phyloP scores from a whole-genome alignment of 257 asterid species.

The Nicotiana sylvestris region DNA sequence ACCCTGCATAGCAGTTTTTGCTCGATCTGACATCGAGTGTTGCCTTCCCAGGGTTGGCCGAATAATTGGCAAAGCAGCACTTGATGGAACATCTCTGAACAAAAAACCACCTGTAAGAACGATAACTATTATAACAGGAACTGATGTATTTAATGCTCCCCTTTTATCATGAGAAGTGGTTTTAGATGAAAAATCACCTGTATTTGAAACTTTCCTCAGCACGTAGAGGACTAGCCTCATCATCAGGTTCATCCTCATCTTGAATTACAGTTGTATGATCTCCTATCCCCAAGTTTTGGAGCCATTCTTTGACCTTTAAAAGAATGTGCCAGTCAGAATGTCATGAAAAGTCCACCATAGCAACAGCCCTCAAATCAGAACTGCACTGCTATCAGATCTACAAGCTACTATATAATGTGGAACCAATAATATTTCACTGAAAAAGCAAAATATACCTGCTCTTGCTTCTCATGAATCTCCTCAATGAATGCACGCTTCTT shows the following conservation, averaged over 20 bases:
- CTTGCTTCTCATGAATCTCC: conserved; percentile 96
- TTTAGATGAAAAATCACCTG: conserved; percentile 55
- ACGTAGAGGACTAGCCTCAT: conserved; percentile 62
- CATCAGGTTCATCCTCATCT: conserved; percentile 87
- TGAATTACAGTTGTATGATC: conserved; percentile 69
- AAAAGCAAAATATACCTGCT: conserved; percentile 57
- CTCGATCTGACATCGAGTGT: conserved; percentile 80
- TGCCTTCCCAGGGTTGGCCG: conserved; percentile 96
- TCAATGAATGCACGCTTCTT: conserved; percentile 79
- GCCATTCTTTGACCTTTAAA: conserved; percentile 90
- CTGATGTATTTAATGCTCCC: conserved; percentile 31
- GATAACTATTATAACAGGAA: conserved; percentile 65
- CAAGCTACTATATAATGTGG: background rate
- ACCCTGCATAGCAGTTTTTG: conserved; percentile 93
- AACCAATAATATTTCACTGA: background rate
- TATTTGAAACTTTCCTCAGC: conserved; percentile 63
- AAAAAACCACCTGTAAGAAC: conserved; percentile 96
- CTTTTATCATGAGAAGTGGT: conserved; percentile 25
- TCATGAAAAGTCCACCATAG: conserved; percentile 9
- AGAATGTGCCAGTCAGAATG: conserved; percentile 22
- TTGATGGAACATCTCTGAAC: conserved; percentile 99
- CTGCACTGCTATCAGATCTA: background rate
- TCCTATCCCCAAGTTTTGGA: conserved; percentile 89
- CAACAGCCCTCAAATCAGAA: background rate
- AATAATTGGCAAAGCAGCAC: conserved; percentile 88